Evolutionary conservation across 352 stramenopile genomes (phyloP).

Genomic region (Peronospora farinosa): DNA sequence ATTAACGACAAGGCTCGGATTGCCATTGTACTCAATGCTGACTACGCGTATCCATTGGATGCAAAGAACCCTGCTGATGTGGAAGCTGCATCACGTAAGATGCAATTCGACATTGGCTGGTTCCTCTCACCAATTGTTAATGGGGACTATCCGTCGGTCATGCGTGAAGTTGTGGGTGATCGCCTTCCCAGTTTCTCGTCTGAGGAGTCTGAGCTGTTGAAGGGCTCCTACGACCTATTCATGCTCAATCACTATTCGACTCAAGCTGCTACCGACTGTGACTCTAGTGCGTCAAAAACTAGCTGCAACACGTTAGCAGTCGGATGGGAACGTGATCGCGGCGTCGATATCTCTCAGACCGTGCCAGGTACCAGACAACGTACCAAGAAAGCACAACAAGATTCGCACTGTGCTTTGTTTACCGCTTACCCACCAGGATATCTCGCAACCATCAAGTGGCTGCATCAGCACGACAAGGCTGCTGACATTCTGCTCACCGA

Average conservation of each 20-base stretch:
- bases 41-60: slow-evolving; percentile 79
- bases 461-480: slow-evolving; percentile 37
- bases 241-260: slow-evolving; percentile 93
- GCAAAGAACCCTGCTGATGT: slow-evolving; percentile 36
- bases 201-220: slow-evolving; percentile 59
- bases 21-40: slow-evolving; percentile 87
- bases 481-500: slow-evolving; percentile 46
- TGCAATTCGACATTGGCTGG: slow-evolving; percentile 89
- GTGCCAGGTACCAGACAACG: neutral
- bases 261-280: slow-evolving; percentile 48
- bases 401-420: slow-evolving; percentile 34
- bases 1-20: slow-evolving; percentile 65
- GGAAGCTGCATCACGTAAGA: slow-evolving; percentile 64
- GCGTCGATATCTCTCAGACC: slow-evolving; percentile 25
- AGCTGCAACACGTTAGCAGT: slow-evolving; percentile 29
- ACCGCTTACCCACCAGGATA: slow-evolving; percentile 48
- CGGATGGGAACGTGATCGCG: slow-evolving; percentile 43
- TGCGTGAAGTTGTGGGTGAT: slow-evolving; percentile 72
- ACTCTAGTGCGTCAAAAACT: slow-evolving; percentile 24
- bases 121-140: slow-evolving; percentile 85
- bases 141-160: slow-evolving; percentile 89
- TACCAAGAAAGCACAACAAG: neutral
- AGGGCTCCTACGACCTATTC: slow-evolving; percentile 89
- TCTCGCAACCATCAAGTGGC: slow-evolving; percentile 41
- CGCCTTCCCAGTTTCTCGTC: slow-evolving; percentile 85